Evolutionary conservation across 129 eudicot genomes (phyloP), one percentile per base, ranked within the genome.

Genomic region (Smallanthus sonchifolius): DNA sequence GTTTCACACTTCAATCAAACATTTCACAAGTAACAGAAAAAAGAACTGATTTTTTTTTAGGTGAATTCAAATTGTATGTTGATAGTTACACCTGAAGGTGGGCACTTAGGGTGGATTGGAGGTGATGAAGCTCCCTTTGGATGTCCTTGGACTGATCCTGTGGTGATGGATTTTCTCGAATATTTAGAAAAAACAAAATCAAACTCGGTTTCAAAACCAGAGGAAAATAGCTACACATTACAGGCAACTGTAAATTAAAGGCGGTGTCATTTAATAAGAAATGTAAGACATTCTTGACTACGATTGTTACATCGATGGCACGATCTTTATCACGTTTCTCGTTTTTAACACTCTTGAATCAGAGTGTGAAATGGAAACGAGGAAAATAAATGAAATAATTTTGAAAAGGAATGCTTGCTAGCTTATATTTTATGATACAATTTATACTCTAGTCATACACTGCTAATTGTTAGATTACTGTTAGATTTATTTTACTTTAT

Each of bases 21-120:
- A 48, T 61, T 2, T 73, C 6, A 39, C 0, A 4, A 1, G 16
- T 9, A 13, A 35, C 19, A 56, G 17, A 20, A n/a, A 32, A 0
- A 2, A 56, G 30, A 65, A 24, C 6, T 74, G 13, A 69, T 34
- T 39, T 44, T 5, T 81, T 60, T 36, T 70, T 92, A 94, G 99
- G 92, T 77, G 64, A 94, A 94, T 49, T 73, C 82, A 7, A 84
- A 91, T 54, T 94, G 99, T 79, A 74, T 91, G 81, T 65, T 94
- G 87, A 79, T 94, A 75, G 97, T 90, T 24, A 91, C 99, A 37
- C 99, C 97, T 20, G 85, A 85, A 86, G 99, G 99, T 19, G 99
- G 96, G 28, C 99, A 94, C 68, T 81, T 94, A 65, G 99, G 97
- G 52, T 94, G 99, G 97, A 81, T 94, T 73, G 99, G 90, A 36